These are phyloP conservation scores for Adansonia digitata DNA, from an alignment of 345 rosid species.

Conservation along the genomic window DNA sequence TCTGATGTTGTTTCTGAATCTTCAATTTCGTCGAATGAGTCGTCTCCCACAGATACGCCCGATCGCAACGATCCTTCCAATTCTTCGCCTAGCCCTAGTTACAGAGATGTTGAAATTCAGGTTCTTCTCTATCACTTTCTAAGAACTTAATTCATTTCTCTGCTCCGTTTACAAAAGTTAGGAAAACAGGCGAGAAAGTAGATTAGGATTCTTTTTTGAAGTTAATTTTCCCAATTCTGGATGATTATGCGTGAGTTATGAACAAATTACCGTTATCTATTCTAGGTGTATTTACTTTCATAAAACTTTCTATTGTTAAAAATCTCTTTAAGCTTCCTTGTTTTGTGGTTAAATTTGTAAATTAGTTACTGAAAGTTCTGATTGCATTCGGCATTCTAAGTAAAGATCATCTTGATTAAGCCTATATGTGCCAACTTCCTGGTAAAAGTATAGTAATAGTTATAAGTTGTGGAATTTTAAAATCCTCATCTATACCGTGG, in stretches of 20 bases:
- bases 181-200: background rate
- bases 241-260: background rate
- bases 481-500: background rate
- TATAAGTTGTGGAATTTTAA: background rate
- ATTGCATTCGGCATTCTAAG: background rate
- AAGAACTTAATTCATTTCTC: background rate
- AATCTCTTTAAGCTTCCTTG: background rate
- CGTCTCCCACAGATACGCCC: constrained; percentile 39
- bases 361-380: background rate
- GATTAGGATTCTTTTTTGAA: background rate
- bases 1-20: constrained; percentile 42
- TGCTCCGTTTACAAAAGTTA: background rate
- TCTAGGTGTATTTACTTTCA: background rate
- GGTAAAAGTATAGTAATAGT: background rate
- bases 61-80: constrained; percentile 47
- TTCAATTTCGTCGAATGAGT: constrained; percentile 26
- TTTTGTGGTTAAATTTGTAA: background rate
- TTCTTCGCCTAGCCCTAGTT: constrained; percentile 40
- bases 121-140: constrained; percentile 21
- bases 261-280: background rate
- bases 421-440: background rate
- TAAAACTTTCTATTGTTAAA: background rate
- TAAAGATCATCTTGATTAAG: background rate
- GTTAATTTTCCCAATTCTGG: background rate
- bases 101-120: constrained; percentile 53